These are phyloP conservation scores for Fusarium cicatricum DNA, from an alignment of 2,329 filamentous ascomycete species.

Conservation along the genomic window DNA sequence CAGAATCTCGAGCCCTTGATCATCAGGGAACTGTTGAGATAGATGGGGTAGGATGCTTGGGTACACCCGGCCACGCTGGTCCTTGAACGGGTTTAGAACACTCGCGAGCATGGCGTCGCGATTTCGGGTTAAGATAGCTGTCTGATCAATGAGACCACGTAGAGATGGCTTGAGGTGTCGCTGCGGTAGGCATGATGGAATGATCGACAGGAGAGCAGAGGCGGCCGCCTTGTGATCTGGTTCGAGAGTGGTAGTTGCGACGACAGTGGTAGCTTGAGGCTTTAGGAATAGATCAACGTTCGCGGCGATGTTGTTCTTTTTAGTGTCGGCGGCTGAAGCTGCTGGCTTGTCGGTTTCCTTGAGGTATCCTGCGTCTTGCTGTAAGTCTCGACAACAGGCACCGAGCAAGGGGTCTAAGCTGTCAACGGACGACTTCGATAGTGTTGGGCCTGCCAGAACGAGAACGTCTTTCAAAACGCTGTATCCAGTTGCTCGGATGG, in stretches of 20 bases:
- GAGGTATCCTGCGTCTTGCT: conserved; percentile 62
- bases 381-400: conserved; percentile 77
- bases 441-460: conserved; percentile 67
- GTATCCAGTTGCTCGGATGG: conserved; percentile 70
- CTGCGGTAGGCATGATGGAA: conserved; percentile 71
- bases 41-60: conserved; percentile 85
- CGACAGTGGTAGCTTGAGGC: conserved; percentile 45
- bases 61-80: conserved; percentile 68
- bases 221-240: conserved; percentile 65
- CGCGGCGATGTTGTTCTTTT: conserved; percentile 54
- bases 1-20: conserved; percentile 76
- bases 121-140: conserved; percentile 75
- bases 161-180: conserved; percentile 73
- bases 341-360: conserved; percentile 47
- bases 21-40: conserved; percentile 68
- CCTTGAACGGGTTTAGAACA: conserved; percentile 78
- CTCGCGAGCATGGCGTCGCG: conserved; percentile 81
- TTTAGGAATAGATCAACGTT: conserved; percentile 79
- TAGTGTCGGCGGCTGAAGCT: conserved; percentile 42
- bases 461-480: conserved; percentile 65
- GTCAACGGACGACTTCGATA: conserved; percentile 71
- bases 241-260: conserved; percentile 49
- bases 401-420: conserved; percentile 70
- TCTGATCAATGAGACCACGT: conserved; percentile 80
- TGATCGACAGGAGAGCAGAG: conserved; percentile 64